Evolutionary conservation across 306 rosid genomes (phyloP), one percentile per base, ranked within the genome.

Genomic region (Astragalus glycyphyllos): DNA sequence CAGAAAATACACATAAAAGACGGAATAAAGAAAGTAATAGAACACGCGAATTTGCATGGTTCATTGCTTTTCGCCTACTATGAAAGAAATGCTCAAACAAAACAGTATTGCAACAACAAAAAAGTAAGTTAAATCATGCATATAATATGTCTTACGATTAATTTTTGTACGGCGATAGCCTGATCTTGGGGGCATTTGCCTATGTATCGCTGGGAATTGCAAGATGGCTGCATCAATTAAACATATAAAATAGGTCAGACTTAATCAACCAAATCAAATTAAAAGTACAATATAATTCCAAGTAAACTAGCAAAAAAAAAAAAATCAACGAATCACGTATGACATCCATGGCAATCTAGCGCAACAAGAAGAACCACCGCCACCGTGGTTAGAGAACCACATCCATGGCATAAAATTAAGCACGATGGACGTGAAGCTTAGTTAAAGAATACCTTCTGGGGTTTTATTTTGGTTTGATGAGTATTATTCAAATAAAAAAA

Each of bases 81-180:
- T 34, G 2, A 34, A n/a, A 5, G 12, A 58, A 58, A 58, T 40
- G 45, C 44, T 38, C 44, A 7, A 15, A 10, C 23, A 6, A 8
- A 35, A 53, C 11, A 38, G 1, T 32, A 8, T 20, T 44, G 29
- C 46, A 16, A 41, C 2, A 49, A 3, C 15, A 40, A 41, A 16
- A 51, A 50, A 14, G 31, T 7, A 50, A 14, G 32, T 5, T 58
- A 17, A 68, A 59, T 13, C 11, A 59, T 59, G 20, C 16, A 34
- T 69, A 66, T 16, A 69, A 83, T 67, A 83, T 67, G 41, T 77
- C 96, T 87, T 90, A 94, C 98, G 96, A 65, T 84, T 87, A 48
- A 94, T 80, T 85, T 89, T 87, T 78, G 89, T 82, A 14, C 98
- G 98, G 17, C 87, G 96, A 77, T 72, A 90, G 58, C 95, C 95